phyloP scores from a whole-genome alignment of 2,329 filamentous ascomycete species.

The Thyridium curvatum region DNA sequence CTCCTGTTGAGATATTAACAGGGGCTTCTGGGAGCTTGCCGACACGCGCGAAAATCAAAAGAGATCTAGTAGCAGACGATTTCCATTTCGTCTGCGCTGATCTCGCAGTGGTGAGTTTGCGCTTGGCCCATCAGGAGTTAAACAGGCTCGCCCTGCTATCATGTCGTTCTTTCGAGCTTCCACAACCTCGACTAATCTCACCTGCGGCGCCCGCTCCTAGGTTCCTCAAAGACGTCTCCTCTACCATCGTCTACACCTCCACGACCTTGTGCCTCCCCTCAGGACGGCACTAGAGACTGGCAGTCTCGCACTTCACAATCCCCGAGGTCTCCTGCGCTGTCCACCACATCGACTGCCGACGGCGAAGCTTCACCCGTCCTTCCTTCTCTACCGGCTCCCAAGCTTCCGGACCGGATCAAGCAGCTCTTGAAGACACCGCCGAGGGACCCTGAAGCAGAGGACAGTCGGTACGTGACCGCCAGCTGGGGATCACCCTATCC shows the following conservation, averaged over 20 bases:
- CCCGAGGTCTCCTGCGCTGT: conserved; percentile 53
- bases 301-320: conserved; percentile 26
- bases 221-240: conserved; percentile 50
- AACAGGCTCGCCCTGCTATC: conserved; percentile 4
- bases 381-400: conserved; percentile 52
- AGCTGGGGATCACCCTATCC: conserved; percentile 93
- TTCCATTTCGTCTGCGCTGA: conserved; percentile 54
- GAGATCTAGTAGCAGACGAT: conserved; percentile 58
- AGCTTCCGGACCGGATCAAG: conserved; percentile 47
- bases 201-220: conserved; percentile 14
- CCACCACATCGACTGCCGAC: conserved; percentile 56
- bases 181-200: neutral
- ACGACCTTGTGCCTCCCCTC: conserved; percentile 56
- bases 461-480: conserved; percentile 56
- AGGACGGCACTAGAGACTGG: conserved; percentile 42
- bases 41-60: conserved; percentile 11
- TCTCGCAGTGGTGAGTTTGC: conserved; percentile 44
- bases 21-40: conserved; percentile 1
- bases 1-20: conserved; percentile 5
- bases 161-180: neutral
- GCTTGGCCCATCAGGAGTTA: conserved; percentile 8
- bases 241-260: conserved; percentile 38
- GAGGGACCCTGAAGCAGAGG: conserved; percentile 23
- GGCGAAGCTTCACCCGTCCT: conserved; percentile 51
- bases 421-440: conserved; percentile 51